phyloP scores from a whole-genome alignment of 768 basidiomycete species.

The Mycena rosella region DNA sequence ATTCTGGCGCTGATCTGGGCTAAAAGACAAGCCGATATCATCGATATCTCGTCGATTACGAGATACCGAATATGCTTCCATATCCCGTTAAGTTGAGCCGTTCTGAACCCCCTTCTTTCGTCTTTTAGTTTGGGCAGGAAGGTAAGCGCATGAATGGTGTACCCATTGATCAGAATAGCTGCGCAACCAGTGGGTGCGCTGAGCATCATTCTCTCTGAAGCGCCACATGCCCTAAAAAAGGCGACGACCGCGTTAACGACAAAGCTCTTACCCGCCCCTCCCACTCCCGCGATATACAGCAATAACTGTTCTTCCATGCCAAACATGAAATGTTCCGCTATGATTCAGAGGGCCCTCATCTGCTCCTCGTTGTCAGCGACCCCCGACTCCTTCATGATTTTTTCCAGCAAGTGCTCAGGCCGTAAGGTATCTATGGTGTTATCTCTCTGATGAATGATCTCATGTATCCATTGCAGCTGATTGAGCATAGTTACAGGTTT shows the following conservation, averaged over 20 bases:
- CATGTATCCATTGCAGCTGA: not conserved
- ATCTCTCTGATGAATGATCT: not conserved
- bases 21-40: slow-evolving; percentile 5
- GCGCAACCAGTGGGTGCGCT: slow-evolving; percentile 19
- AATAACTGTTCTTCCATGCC: slow-evolving; percentile 14
- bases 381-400: not conserved
- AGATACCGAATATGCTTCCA: slow-evolving; percentile 11
- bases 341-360: not conserved
- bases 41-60: slow-evolving; percentile 16
- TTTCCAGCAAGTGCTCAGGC: not conserved
- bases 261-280: slow-evolving; percentile 10
- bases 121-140: not conserved
- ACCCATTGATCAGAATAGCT: slow-evolving; percentile 8
- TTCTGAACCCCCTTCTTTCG: not conserved
- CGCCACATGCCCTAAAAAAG: slow-evolving; percentile 2
- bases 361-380: not conserved
- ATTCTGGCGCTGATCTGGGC: not conserved
- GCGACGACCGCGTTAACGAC: slow-evolving; percentile 6
- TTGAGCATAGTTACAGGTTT: not conserved
- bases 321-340: slow-evolving; percentile 18
- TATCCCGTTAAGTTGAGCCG: not conserved
- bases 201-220: not conserved
- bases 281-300: slow-evolving; percentile 12
- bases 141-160: slow-evolving; percentile 17
- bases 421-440: not conserved